Conservation (phyloP, 164 flowering plant genomes). For the Dillenia suffruticosa region DNA sequence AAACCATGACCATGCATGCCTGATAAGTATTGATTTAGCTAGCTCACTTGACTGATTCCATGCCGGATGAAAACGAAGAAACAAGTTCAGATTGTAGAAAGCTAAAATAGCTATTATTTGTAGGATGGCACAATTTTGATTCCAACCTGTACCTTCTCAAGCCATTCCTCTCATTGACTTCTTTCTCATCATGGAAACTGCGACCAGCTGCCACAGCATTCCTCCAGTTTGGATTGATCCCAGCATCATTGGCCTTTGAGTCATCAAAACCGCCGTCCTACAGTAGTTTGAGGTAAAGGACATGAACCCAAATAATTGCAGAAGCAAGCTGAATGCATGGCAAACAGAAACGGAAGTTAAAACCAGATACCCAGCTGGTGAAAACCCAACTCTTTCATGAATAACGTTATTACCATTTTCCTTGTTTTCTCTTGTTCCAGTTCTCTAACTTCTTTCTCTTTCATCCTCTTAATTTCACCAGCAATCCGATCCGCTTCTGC, state of each 20-base stretch:
- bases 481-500: too few relatives aligned
- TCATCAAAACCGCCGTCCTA: slow-evolving; percentile 62
- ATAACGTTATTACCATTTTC: slow-evolving; percentile 59
- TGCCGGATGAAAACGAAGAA: too few relatives aligned
- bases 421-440: slow-evolving; percentile 35
- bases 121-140: too few relatives aligned
- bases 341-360: slow-evolving; percentile 62
- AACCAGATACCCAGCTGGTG: slow-evolving; percentile 28
- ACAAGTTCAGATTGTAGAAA: too few relatives aligned
- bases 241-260: slow-evolving; percentile 26
- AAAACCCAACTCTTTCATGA: slow-evolving; percentile 39
- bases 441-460: slow-evolving; percentile 9
- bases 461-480: too few relatives aligned
- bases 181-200: slow-evolving; percentile 31
- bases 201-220: slow-evolving; percentile 20
- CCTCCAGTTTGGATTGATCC: slow-evolving; percentile 29
- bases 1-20: too few relatives aligned
- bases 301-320: slow-evolving; percentile 99
- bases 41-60: too few relatives aligned
- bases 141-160: slow-evolving; percentile 52
- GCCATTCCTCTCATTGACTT: slow-evolving; percentile 44
- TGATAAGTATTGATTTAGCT: too few relatives aligned
- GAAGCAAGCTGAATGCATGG: slow-evolving; percentile 93
- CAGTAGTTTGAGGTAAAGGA: slow-evolving; percentile 99
- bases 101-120: too few relatives aligned